These are phyloP conservation scores for Entomophthora muscae DNA, from an alignment of 371 early-diverging fungal genomes.

Conservation along the genomic window DNA sequence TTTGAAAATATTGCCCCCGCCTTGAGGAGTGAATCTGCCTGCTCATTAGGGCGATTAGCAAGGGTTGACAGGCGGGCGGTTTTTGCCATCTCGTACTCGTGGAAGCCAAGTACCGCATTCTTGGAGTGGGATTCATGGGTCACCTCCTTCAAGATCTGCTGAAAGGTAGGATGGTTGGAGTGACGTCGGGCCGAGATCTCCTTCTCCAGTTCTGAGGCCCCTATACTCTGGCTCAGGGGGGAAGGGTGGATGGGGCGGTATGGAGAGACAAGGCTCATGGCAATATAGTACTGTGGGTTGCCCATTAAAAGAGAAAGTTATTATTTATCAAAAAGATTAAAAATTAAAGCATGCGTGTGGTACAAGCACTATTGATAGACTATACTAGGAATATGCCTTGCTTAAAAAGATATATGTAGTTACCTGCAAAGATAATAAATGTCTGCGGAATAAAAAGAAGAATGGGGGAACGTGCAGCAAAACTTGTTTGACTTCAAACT, in stretches of 20 bases:
- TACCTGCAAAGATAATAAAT: too few species aligned
- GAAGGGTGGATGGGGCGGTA: background rate
- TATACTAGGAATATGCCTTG: too few species aligned
- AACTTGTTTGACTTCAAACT: too few species aligned
- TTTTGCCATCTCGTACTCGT: background rate
- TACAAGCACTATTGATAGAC: too few species aligned
- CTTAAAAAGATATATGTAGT: too few species aligned
- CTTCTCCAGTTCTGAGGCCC: background rate
- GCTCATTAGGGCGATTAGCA: background rate
- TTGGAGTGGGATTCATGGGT: background rate
- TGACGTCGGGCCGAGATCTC: background rate
- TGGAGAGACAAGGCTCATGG: background rate
- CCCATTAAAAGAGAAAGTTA: background rate
- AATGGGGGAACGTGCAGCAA: too few species aligned
- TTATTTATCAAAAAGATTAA: background rate
- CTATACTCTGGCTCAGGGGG: background rate
- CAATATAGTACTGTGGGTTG: background rate
- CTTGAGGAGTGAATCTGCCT: background rate
- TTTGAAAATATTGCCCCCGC: background rate
- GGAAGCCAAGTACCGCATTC: background rate
- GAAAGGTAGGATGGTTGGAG: conserved; percentile 1
- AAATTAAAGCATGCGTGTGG: too few species aligned
- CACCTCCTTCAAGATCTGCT: background rate
- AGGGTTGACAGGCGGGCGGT: background rate
- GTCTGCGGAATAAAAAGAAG: too few species aligned